Base-by-base conservation (phyloP, 2,329 filamentous ascomycete species). In the Diaporthe sp. region DNA sequence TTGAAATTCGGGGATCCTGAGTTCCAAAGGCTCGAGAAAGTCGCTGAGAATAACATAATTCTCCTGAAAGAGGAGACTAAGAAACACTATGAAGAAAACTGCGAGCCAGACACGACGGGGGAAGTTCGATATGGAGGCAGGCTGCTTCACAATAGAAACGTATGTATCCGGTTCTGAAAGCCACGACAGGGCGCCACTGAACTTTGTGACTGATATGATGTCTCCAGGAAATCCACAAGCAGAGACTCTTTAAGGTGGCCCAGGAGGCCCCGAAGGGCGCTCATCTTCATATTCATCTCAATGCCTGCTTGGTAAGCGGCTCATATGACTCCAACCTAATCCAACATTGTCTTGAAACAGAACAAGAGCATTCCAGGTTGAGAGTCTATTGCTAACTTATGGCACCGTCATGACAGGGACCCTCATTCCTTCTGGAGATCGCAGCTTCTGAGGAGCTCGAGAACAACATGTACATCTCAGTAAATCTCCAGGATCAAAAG, bases 271-370 rank as follows among this genome's bases (percentile, higher is more conserved):
- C 93, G 52, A 95, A 95, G 81, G 93, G 93, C 3, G 88, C 89
- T 1, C 91, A 95, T 80, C 85, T 95, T 33, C 93, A 95, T 81
- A 89, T 94, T 30, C 93, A 95, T 81, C 95, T 94, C 85, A 95
- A 95, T 80, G 89, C 93, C 28, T 93, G 92, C 30, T n/a, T 57
- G 54, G 54, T 57, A 57, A 57, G 54, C 30, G 30, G 30, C 4
- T 35, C 30, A n/a, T 12, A 25, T 35, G 30, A 17, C 15, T 35
- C 54, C 6, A 74, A 84, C 95, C 3, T 84, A 86, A 12, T 92
- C 93, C 12, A 82, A 85, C 2, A 86, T 91, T 5, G 54, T 57
- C 54, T 57, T 35, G 0, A 17, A 33, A 7, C 28, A 35, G 22
- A 6, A 33, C 6, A 33, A 33, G 13, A 9, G 17, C 54, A 33